Evolutionary conservation across 2,329 filamentous ascomycete genomes (phyloP).

Genomic region (Claviceps cyperi): DNA sequence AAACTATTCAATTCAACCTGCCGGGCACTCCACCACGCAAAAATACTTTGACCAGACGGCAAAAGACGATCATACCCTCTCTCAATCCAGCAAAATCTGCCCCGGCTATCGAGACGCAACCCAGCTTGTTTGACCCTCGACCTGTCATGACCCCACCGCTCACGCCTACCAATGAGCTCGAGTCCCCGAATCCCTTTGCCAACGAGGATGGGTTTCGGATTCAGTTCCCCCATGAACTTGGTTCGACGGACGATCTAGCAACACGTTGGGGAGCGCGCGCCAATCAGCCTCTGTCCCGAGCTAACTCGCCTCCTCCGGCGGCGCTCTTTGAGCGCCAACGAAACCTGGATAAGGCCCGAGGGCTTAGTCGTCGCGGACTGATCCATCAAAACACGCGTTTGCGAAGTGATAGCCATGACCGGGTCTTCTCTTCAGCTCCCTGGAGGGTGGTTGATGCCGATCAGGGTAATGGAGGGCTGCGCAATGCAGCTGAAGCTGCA

Average conservation of each 20-base stretch:
- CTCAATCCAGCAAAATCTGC: conserved; percentile 12
- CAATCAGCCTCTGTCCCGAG: conserved; percentile 66
- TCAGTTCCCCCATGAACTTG: conserved; percentile 37
- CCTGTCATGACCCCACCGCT: conserved; percentile 39
- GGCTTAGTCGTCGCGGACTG: conserved; percentile 42
- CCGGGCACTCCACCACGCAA: conserved; percentile 34
- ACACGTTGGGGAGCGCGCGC: conserved; percentile 61
- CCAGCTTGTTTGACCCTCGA: conserved; percentile 37
- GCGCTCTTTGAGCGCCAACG: conserved; percentile 57
- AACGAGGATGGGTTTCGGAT: conserved; percentile 45
- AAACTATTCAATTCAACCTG: conserved; percentile 77
- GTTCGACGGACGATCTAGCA: conserved; percentile 57
- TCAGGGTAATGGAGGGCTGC: conserved; percentile 82
- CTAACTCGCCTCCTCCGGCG: conserved; percentile 58
- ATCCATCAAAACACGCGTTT: conserved; percentile 36
- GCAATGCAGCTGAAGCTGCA: conserved; percentile 74
- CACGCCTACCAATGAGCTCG: conserved; percentile 35
- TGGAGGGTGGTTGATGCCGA: conserved; percentile 78
- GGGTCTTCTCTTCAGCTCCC: conserved; percentile 59
- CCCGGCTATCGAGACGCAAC: conserved; percentile 23
- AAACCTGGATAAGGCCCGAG: conserved; percentile 40
- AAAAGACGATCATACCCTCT: conserved; percentile 15
- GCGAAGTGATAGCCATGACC: conserved; percentile 50
- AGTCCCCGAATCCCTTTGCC: conserved; percentile 33
- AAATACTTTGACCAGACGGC: conserved; percentile 16